These are phyloP conservation scores for Lipomyces sp. DNA, from an alignment of 805 yeast species.

Conservation along the genomic window DNA sequence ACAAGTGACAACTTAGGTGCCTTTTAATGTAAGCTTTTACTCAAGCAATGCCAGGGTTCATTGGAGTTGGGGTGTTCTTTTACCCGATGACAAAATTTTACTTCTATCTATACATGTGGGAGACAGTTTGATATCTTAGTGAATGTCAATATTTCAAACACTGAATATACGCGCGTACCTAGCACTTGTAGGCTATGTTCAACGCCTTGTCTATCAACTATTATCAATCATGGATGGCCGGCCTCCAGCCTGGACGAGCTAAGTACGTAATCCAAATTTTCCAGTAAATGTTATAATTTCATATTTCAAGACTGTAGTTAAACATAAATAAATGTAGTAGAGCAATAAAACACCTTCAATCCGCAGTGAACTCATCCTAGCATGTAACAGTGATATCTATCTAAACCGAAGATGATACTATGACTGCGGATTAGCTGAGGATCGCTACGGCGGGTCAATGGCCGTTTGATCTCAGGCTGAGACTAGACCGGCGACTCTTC, in stretches of 20 bases:
- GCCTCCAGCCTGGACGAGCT: too few species aligned
- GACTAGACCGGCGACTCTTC: background rate
- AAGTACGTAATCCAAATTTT: too few species aligned
- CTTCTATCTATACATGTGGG: background rate
- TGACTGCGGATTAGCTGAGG: background rate
- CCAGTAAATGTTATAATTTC: too few species aligned
- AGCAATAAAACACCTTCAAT: background rate
- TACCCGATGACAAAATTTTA: background rate
- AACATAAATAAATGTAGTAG: background rate
- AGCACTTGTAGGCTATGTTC: too few species aligned
- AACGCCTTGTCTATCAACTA: background rate
- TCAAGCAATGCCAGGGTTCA: background rate
- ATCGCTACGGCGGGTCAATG: background rate
- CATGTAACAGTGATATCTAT: background rate
- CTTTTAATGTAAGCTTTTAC: background rate
- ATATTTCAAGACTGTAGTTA: too few species aligned
- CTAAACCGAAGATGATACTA: background rate
- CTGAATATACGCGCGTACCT: too few species aligned
- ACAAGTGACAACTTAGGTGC: background rate
- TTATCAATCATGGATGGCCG: too few species aligned
- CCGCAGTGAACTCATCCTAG: background rate
- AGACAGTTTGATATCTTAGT: background rate
- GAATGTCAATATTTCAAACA: background rate
- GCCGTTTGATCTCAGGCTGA: background rate
- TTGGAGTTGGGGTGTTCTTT: background rate